Base-by-base conservation (phyloP, 2,329 filamentous ascomycete species). In the Fusarium sp. region DNA sequence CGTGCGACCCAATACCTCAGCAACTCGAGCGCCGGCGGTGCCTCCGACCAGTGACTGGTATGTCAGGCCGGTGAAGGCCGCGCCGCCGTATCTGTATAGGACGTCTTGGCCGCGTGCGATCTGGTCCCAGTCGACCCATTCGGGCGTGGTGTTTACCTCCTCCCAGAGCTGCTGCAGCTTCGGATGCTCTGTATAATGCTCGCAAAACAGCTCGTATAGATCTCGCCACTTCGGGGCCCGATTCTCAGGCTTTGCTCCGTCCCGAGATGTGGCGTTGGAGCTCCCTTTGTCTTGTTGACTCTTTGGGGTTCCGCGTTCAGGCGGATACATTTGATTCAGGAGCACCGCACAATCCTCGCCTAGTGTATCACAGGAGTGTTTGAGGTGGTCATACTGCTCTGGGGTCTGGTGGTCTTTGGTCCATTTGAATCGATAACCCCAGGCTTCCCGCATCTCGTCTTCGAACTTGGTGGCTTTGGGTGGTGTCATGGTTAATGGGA, bases 221-320 rank as follows among this genome's bases (percentile, higher is more conserved):
- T 48, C 45, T 2, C 26, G 14, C 7, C 5, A 30, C 3, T 48
- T 48, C 20, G 26, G 10, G 4, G 26, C 7, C 7, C 4, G 2
- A 8, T 12, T 1, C 4, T 17, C 10, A 4, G 26, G 2, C 10
- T 48, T 30, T 15, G 13, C 26, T 22, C 20, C 45, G 0, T 28
- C 26, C 2, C 0, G 6, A 6, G 20, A 30, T 3, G 2, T 8
- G 20, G 3, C 3, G n/a, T 47, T 3, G 6, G 18, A 28, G 18
- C 4, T 0, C 0, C 22, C 5, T 4, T 22, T 48, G 1, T n/a
- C 45, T 30, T 48, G 20, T 6, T 48, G 20, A 6, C 45, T 48
- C 6, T 48, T 12, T 1, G 22, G 0, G 6, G 6, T n/a, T 14
- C 3, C 41, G 20, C 5, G 26, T 17, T 30, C 45, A 12, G 20